Percentiles rank a stretch among this genome's conserved stretches.
Conservation (phyloP, 768 basidiomycete genomes). For the Epithele typhae region DNA sequence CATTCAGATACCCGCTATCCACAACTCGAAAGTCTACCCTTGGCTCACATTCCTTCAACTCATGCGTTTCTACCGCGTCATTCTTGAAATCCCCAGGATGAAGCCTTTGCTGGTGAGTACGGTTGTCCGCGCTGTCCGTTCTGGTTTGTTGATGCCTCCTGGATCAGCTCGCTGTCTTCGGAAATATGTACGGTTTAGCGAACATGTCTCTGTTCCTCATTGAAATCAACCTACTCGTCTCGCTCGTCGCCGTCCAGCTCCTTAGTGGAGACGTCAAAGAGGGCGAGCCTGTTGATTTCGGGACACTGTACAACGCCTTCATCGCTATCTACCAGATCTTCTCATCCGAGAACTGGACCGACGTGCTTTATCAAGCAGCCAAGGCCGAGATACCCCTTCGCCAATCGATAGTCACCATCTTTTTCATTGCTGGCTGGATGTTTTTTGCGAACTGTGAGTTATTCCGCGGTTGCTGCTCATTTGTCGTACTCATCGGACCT, state of each 20-base stretch:
- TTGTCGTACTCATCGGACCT: not conserved
- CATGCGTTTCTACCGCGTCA: slow-evolving; percentile 85
- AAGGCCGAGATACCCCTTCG: slow-evolving; percentile 56
- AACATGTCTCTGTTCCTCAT: slow-evolving; percentile 94
- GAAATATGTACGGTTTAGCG: slow-evolving; percentile 83
- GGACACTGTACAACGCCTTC: slow-evolving; percentile 80
- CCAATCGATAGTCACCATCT: slow-evolving; percentile 64
- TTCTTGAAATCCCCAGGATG: slow-evolving; percentile 88
- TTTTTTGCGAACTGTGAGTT: slow-evolving; percentile 86
- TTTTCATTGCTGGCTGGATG: slow-evolving; percentile 82
- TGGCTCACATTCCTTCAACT: slow-evolving; percentile 93
- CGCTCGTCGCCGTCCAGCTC: slow-evolving; percentile 79
- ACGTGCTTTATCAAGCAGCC: slow-evolving; percentile 60
- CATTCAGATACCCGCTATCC: slow-evolving; percentile 82
- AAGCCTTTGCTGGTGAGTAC: slow-evolving; percentile 73
- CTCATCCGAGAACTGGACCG: slow-evolving; percentile 94
- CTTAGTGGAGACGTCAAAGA: slow-evolving; percentile 74
- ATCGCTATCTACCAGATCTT: slow-evolving; percentile 85
- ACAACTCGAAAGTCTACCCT: slow-evolving; percentile 58
- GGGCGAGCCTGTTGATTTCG: slow-evolving; percentile 62
- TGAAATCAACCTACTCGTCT: slow-evolving; percentile 81
- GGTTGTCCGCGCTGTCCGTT: not conserved
- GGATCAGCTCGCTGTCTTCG: slow-evolving; percentile 84
- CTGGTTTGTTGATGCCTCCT: too few species aligned
- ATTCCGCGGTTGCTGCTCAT: not conserved